phyloP scores from a whole-genome alignment of 306 rosid genomes.

The Prunus persica region Prunus_persica_NCBIv2 NC_034009.1:15141501-15142000 shows the following conservation, averaged over 20 bases:
- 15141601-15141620: too few relatives aligned
- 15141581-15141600: too few relatives aligned
- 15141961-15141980: constrained; percentile 78
- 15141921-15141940: constrained; percentile 58
- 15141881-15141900: neutral
- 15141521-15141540: too few relatives aligned
- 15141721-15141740: neutral
- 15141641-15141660: too few relatives aligned
- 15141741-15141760: neutral
- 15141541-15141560: too few relatives aligned
- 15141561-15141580: too few relatives aligned
- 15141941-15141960: constrained; percentile 73
- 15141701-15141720: too few relatives aligned
- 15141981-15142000: constrained; percentile 93
- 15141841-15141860: neutral
- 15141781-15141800: neutral
- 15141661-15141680: too few relatives aligned
- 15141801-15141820: neutral
- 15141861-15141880: neutral
- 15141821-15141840: neutral
- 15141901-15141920: constrained; percentile 62
- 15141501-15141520: too few relatives aligned
- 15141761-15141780: neutral
- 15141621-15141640: too few relatives aligned
- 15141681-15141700: too few relatives aligned